Base-by-base conservation (phyloP, 257 asterid species). In the Solanum okadae region DNA sequence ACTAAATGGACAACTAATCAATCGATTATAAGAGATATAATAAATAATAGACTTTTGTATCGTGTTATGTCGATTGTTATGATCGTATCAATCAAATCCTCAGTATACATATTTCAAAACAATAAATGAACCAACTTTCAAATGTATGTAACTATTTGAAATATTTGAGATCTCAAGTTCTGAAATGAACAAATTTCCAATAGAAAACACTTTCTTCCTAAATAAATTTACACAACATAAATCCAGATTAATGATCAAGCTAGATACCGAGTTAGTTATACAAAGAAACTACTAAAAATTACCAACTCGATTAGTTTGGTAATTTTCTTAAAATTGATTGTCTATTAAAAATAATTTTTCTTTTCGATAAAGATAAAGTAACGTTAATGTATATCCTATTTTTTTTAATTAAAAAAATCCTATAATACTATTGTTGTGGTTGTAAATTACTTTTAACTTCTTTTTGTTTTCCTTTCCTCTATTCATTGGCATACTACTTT, bases 341-440 rank as follows among this genome's bases (percentile, higher is more conserved):
- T 25, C 3, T 25, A 25, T 25, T 12, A 0, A 25, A 67, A 68
- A 27, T 3, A 5, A 27, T 0, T 6, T 68, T 25, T 68, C 0
- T 13, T 1, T 1, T 27, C 10, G 1, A 27, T 1, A 68, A 68
- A 68, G 5, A 6, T 68, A 27, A 25, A 3, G 1, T 25, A 27
- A n/a, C 0, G 0, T 46, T 13, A 46, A 14, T 46, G 2, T 46
- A 13, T 0, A 14, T 0, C 2, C 6, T 12, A 14, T 13, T 46
- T 44, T 44, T 42, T 44, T 44, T 14, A 14, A 14, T 40, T 14
- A 1, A 49, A 5, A 14, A 14, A 4, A 46, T 46, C 20, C 1
- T 49, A 49, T 15, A 15, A 14, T 49, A 49, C 59, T 49, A 49
- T 49, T 49, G 61, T 49, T 49, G 61, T 15, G 61, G 61, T 49